Percentiles rank a stretch among this genome's conserved stretches.
These are phyloP conservation scores for Paramecium primaurelia DNA, from an alignment of 73 alveolate genomes.

Conservation along the genomic window DNA sequence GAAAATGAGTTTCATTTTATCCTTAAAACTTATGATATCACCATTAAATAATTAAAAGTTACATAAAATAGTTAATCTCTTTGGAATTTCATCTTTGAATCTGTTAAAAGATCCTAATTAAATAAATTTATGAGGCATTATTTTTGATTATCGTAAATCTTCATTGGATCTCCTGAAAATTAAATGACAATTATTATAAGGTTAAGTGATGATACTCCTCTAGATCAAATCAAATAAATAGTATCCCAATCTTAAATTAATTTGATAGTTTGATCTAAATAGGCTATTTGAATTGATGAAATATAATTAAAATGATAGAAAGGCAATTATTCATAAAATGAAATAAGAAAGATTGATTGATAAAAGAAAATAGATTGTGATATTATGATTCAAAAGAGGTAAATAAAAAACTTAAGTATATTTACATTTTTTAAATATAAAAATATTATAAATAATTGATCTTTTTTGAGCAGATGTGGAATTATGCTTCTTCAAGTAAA, in stretches of 20 bases:
- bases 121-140: background rate
- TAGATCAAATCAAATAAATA: slow-evolving; percentile 24
- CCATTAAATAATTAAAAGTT: background rate
- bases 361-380: no score
- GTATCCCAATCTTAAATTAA: background rate
- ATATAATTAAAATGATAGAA: background rate
- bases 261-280: background rate
- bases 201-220: background rate
- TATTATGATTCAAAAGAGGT: background rate
- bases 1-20: background rate
- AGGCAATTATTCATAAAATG: background rate
- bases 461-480: background rate
- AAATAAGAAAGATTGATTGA: background rate
- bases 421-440: background rate
- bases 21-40: background rate
- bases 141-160: background rate
- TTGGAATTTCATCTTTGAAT: background rate
- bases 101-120: background rate
- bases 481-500: background rate
- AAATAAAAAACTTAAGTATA: background rate
- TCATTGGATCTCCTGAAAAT: background rate
- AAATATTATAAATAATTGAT: background rate
- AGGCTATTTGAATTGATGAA: background rate
- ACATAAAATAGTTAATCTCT: slow-evolving; percentile 41
- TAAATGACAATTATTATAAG: background rate